Percentiles rank a stretch among this genome's conserved stretches.
Evolutionary conservation across 257 asterid species (phyloP).

Genomic region (Salvia miltiorrhiza): DNA sequence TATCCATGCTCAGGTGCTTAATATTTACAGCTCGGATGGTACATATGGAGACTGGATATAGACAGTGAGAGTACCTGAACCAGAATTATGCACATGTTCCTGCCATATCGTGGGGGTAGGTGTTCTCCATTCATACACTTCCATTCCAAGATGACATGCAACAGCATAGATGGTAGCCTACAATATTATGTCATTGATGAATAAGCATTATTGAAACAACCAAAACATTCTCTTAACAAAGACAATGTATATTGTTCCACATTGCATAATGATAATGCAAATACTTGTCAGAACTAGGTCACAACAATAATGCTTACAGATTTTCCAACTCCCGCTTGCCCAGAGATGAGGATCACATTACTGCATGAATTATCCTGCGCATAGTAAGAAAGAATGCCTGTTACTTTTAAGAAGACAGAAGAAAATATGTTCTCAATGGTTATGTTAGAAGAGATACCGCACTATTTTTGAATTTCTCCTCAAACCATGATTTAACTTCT

Average conservation of each 20-base stretch:
- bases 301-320: conserved; percentile 60
- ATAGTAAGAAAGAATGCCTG: conserved; percentile 16
- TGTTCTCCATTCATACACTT: conserved; percentile 81
- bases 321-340: conserved; percentile 97
- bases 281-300: conserved; percentile 9
- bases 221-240: background rate
- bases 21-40: background rate
- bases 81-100: conserved; percentile 77
- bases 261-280: conserved; percentile 8
- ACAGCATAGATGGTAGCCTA: conserved; percentile 75
- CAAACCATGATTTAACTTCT: conserved; percentile 81
- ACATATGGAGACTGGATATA: conserved; percentile 2
- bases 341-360: conserved; percentile 72
- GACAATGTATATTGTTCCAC: conserved; percentile 11
- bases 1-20: background rate
- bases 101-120: conserved; percentile 94
- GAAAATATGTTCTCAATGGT: background rate
- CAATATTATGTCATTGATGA: conserved; percentile 30
- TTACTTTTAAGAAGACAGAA: background rate
- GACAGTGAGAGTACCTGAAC: conserved; percentile 55
- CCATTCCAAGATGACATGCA: conserved; percentile 73
- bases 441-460: conserved; percentile 41
- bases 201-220: conserved; percentile 2
- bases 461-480: conserved; percentile 52
- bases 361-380: conserved; percentile 44